Base-by-base conservation (phyloP, 1,139 yeast species). In the Yamadazyma sp. region DNA sequence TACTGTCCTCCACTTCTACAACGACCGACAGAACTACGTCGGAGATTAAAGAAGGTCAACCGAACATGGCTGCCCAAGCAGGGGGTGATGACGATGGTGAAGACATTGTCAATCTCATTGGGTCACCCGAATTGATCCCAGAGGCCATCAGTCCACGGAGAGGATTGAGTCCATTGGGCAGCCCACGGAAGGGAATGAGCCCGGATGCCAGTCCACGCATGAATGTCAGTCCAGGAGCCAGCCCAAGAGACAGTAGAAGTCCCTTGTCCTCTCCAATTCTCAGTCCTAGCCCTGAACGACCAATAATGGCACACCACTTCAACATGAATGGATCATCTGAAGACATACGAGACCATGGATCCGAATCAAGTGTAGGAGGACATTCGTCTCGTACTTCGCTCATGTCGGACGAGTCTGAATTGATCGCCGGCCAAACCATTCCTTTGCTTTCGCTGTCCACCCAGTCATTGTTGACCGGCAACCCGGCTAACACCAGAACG, bases 401-500 rank as follows among this genome's bases (percentile, higher is more conserved):
- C 3, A 48, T 58, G 2, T 66, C 70, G 27, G 35, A 46, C 5
- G 43, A 44, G 3, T 56, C 65, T 2, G 58, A 59, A 32, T 24
- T 54, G 3, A 66, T 66, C 1, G 45, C 64, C 16, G 75, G 70
- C 17, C 73, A 64, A 46, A 64, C 68, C 2, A 54, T 69, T 22
- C 77, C 77, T 9, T 53, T 72, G 20, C 55, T 72, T 15, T 54
- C 56, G 14, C 48, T 55, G 36, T 65, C 74, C 1, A 55, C 58
- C 5, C 50, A 65, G 4, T 64, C 72, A 1, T 38, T 65, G 20
- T 41, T 46, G 7, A 34, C 43, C 22, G 39, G 14, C 31, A 38
- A 33, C 30, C 44, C 31, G 12, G 39, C 43, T 18, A 41, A 40
- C 24, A 33, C 50, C 20, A 41, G 56, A 33, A 51, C 58, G 22